Base-by-base conservation (phyloP, 192 early-diverging fungal species). In the Thamnidium elegans region DNA sequence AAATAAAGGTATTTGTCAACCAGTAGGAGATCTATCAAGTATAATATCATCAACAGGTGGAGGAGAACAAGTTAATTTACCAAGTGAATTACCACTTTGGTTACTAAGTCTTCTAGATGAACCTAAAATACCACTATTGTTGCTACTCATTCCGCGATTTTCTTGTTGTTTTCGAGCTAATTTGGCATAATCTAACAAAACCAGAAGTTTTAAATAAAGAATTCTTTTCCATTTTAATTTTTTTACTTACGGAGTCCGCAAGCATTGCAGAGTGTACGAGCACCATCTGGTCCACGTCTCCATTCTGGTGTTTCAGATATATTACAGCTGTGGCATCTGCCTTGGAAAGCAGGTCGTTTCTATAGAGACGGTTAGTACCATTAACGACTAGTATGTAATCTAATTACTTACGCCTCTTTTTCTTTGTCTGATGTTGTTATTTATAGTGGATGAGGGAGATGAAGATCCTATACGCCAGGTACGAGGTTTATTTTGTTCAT, bases 221-320 rank as follows among this genome's bases (percentile, higher is more conserved):
- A 34, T 62, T 34, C 26, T 32, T 39, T 39, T 48, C 15, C 46
- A 51, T 31, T 31, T 13, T 45, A 26, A 43, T 13, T 4, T 21
- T 42, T 26, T 30, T 53, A 56, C 87, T 86, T 83, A 90, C 89
- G 90, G 55, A 92, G 81, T 23, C 95, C 95, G 74, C 95, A 95
- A 0, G 94, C 95, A 78, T 98, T 98, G 79, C 95, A 98, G 36
- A 98, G 82, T 26, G 94, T 96, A 51, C 95, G 79, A 5, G 91
- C 89, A 32, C 94, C 94, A 55, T 91, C 89, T 11, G 95, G 94
- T 9, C 95, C 94, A 17, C 95, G 89, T 39, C 95, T 81, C 95
- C 95, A 98, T 70, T 96, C 93, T 45, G 94, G 94, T 1, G 94
- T 96, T 68, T 93, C 92, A 4, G 88, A 91, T 51, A 88, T 90